phyloP scores from a whole-genome alignment of 2,329 filamentous ascomycete genomes.

The Ophiostoma ulmi region DNA sequence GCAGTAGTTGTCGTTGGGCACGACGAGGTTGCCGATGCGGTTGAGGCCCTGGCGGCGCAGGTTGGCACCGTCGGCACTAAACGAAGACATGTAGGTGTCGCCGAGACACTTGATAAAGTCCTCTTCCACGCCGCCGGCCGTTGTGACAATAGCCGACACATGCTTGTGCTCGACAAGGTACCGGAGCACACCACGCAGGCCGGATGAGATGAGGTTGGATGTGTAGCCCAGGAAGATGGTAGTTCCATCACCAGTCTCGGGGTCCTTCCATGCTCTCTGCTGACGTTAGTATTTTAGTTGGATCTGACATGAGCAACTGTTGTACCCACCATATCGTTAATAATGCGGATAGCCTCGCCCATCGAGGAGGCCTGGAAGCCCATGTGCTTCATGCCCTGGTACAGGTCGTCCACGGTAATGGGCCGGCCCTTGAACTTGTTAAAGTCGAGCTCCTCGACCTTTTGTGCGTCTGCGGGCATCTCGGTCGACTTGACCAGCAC shows the following conservation, averaged over 20 bases:
- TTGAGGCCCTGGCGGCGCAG: constrained; percentile 85
- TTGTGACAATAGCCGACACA: constrained; percentile 89
- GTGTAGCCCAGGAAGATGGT: constrained; percentile 98
- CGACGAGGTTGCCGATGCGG: constrained; percentile 89
- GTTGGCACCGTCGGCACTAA: constrained; percentile 68
- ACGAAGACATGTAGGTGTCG: constrained; percentile 86
- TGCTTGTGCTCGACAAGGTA: constrained; percentile 92
- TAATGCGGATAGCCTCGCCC: constrained; percentile 80
- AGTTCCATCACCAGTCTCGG: constrained; percentile 70
- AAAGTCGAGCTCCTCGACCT: constrained; percentile 90
- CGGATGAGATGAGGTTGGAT: constrained; percentile 94
- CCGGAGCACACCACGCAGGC: constrained; percentile 81
- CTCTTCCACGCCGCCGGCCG: constrained; percentile 91
- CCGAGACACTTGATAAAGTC: constrained; percentile 98
- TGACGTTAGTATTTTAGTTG: neutral
- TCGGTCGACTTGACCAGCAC: constrained; percentile 81
- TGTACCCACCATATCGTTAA: constrained; percentile 86
- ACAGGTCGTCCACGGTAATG: constrained; percentile 80
- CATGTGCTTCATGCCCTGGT: constrained; percentile 77
- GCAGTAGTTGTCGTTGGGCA: constrained; percentile 97
- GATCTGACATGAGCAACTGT: neutral
- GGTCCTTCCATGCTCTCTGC: constrained; percentile 43
- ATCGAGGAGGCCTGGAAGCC: constrained; percentile 69
- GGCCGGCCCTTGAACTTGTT: constrained; percentile 68
- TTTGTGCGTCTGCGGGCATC: constrained; percentile 69